These are phyloP conservation scores for Clohesyomyces aquaticus DNA, from an alignment of 495 filamentous ascomycete genomes.

Conservation along the genomic window DNA sequence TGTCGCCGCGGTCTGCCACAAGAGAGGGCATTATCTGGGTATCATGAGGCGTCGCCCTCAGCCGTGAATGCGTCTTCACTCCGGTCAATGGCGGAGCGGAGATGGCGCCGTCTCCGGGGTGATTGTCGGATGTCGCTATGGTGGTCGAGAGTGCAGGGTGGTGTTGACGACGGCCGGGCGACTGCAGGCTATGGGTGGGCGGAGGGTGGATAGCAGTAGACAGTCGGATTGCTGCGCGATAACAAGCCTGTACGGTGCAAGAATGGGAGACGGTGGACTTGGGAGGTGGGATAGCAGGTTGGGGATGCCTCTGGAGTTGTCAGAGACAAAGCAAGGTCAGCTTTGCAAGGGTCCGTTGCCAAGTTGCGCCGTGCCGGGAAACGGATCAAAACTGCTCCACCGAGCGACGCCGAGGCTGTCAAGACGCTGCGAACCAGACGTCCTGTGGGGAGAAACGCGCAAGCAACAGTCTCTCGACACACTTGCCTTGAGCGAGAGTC, in stretches of 20 bases:
- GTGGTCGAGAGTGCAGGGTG: constrained; percentile 13
- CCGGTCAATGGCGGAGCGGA: constrained; percentile 16
- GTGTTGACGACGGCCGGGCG: no score
- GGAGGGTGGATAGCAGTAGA: constrained; percentile 1
- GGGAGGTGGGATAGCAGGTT: constrained; percentile 21
- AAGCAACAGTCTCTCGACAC: no score
- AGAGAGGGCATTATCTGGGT: constrained; percentile 41
- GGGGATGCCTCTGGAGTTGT: constrained; percentile 20
- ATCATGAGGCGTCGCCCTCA: constrained; percentile 20
- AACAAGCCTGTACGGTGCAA: constrained; percentile 17
- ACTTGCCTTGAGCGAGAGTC: no score
- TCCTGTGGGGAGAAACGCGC: constrained; percentile 11
- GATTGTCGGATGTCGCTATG: background rate
- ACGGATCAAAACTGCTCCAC: constrained; percentile 14
- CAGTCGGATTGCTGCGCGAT: constrained; percentile 5
- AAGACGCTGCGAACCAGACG: background rate
- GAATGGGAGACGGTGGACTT: constrained; percentile 26
- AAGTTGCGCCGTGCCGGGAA: constrained; percentile 25
- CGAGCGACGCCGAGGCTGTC: background rate
- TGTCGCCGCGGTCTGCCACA: constrained; percentile 34
- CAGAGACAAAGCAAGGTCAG: constrained; percentile 37
- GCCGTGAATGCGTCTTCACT: constrained; percentile 14
- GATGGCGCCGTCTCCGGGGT: constrained; percentile 1
- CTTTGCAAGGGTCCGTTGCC: constrained; percentile 13
- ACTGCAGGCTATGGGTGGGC: no score